These are phyloP conservation scores for Elsinoe australis DNA, from an alignment of 2,329 filamentous ascomycete genomes.

Conservation along the genomic window DNA sequence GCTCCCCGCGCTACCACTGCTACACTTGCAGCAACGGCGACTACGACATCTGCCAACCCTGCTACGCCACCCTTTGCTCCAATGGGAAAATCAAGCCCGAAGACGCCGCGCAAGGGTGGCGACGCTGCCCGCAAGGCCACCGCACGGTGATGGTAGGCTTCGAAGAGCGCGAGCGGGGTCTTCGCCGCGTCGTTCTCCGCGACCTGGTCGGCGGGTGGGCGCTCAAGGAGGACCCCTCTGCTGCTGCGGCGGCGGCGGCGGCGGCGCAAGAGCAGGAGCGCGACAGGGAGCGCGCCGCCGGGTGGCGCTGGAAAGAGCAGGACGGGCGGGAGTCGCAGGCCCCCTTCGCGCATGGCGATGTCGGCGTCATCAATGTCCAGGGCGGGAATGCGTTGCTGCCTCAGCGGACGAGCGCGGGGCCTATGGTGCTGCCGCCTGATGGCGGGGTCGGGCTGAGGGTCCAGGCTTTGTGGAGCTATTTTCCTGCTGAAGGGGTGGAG, in stretches of 20 bases:
- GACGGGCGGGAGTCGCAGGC: constrained; percentile 24
- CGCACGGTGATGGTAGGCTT: constrained; percentile 78
- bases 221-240: constrained; percentile 44
- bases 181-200: constrained; percentile 58
- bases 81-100: constrained; percentile 60
- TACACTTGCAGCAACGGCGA: constrained; percentile 69
- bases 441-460: constrained; percentile 62
- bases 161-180: constrained; percentile 58
- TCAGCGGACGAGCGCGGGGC: background rate
- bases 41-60: constrained; percentile 75
- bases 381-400: background rate
- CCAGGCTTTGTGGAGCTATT: constrained; percentile 69
- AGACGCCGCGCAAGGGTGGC: constrained; percentile 75
- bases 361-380: background rate
- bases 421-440: constrained; percentile 57
- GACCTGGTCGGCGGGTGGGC: constrained; percentile 72
- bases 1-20: constrained; percentile 70
- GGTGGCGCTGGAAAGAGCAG: constrained; percentile 32
- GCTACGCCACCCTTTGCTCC: constrained; percentile 62
- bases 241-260: background rate
- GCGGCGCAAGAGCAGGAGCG: constrained; percentile 5
- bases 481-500: constrained; percentile 53
- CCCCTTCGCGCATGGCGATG: background rate
- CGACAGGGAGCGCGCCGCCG: constrained; percentile 9
- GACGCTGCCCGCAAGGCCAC: constrained; percentile 67